Percentiles rank a stretch among this genome's conserved stretches.
Evolutionary conservation across 352 stramenopile genomes (phyloP).

Genomic region (Phytophthora pistaciae): DNA sequence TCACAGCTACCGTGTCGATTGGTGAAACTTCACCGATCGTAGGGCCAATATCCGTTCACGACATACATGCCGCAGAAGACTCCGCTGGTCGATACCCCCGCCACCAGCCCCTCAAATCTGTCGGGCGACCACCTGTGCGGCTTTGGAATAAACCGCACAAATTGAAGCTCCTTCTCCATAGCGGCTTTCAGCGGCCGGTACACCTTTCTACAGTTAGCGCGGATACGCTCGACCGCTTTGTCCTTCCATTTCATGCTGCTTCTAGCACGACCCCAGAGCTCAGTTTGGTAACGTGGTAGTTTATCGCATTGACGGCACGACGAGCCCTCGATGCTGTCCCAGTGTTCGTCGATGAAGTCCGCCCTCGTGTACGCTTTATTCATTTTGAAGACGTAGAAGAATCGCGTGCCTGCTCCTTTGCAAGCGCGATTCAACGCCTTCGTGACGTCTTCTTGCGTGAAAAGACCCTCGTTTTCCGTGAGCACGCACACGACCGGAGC

Average conservation of each 20-base stretch:
- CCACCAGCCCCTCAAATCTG: conserved; percentile 24
- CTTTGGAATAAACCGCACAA: conserved; percentile 24
- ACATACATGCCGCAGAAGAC: conserved; percentile 31
- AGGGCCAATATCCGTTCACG: conserved; percentile 19
- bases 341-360: conserved; percentile 3
- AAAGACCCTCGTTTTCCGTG: background rate
- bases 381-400: conserved; percentile 18
- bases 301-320: background rate
- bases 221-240: background rate
- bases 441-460: background rate
- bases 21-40: background rate
- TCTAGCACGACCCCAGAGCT: background rate
- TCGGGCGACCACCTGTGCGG: conserved; percentile 1
- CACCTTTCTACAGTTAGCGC: conserved; percentile 9
- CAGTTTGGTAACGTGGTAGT: background rate
- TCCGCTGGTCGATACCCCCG: conserved; percentile 17
- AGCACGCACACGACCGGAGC: conserved; percentile 8
- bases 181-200: conserved; percentile 19
- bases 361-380: background rate
- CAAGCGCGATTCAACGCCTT: conserved; percentile 8
- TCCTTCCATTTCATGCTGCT: background rate
- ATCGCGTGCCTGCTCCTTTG: conserved; percentile 7
- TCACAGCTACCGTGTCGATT: too few relatives aligned
- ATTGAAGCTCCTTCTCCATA: conserved; percentile 19
- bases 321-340: conserved; percentile 5